These are phyloP conservation scores for Arbutus unedo DNA, from an alignment of 148 eudicot genomes.

Conservation along the genomic window DNA sequence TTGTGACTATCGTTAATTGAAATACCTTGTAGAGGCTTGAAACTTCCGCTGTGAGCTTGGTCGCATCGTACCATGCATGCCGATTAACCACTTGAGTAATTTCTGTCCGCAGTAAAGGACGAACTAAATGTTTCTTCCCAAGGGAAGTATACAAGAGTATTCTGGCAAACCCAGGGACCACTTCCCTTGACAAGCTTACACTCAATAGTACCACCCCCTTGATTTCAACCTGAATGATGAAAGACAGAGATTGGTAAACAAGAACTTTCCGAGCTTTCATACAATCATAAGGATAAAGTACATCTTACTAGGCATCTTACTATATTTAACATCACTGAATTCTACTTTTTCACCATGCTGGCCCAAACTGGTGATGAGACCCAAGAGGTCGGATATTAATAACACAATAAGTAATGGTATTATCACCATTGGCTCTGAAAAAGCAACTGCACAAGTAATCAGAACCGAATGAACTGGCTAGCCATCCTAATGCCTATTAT, in stretches of 20 bases:
- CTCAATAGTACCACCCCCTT: constrained; percentile 75
- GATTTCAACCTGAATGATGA: constrained; percentile 51
- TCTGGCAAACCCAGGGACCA: constrained; percentile 90
- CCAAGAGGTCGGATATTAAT: background rate
- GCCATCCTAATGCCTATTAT: background rate
- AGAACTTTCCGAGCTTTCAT: background rate
- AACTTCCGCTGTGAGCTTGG: constrained; percentile 86
- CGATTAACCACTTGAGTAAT: constrained; percentile 93
- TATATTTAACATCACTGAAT: background rate
- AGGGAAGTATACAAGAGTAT: constrained; percentile 81
- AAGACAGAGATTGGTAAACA: background rate
- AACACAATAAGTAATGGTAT: background rate
- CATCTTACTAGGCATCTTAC: background rate
- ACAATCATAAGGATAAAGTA: background rate
- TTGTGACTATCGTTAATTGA: background rate
- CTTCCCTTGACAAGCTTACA: constrained; percentile 83
- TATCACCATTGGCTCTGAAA: background rate
- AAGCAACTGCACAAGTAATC: background rate
- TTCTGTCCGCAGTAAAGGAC: constrained; percentile 86
- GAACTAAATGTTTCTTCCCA: constrained; percentile 85
- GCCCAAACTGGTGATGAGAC: background rate
- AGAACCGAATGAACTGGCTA: background rate
- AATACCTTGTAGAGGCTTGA: constrained; percentile 84
- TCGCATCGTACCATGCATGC: constrained; percentile 95
- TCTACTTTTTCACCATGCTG: background rate